Conservation (phyloP, 2,329 filamentous ascomycete species). For the Colletotrichum noveboracense region DNA sequence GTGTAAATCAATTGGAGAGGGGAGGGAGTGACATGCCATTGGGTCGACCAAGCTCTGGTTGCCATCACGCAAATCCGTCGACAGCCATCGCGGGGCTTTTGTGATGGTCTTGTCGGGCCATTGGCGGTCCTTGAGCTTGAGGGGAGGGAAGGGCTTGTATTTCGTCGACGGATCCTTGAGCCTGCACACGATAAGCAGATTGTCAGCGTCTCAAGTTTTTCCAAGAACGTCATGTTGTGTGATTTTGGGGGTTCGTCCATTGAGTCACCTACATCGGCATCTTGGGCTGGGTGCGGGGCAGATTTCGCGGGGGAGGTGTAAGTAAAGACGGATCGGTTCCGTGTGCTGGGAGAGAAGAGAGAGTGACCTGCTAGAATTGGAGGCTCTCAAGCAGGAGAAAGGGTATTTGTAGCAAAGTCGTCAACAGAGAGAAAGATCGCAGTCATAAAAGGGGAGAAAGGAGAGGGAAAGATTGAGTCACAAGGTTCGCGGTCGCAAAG, state of each 20-base stretch:
- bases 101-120: conserved; percentile 85
- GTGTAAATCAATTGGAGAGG: not conserved
- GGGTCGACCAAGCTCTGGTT: conserved; percentile 94
- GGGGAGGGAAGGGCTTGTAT: conserved; percentile 23
- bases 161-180: conserved; percentile 24
- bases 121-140: conserved; percentile 68
- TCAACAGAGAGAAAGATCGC: not conserved
- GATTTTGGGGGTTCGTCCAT: not conserved
- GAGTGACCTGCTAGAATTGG: not conserved
- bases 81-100: conserved; percentile 89
- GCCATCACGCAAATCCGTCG: conserved; percentile 73
- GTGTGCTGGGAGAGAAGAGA: not conserved
- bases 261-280: conserved; percentile 22
- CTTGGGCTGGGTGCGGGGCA: conserved; percentile 20
- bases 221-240: not conserved
- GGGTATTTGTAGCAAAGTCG: not conserved
- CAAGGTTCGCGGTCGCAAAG: conserved; percentile 4
- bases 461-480: conserved; percentile 10
- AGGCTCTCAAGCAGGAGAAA: not conserved
- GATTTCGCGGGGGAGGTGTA: not conserved
- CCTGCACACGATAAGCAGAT: not conserved
- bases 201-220: not conserved
- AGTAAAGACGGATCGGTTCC: not conserved
- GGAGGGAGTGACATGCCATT: conserved; percentile 68
- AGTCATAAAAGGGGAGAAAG: not conserved